A percentile compares a stretch with the other conserved stretches of the same genome.
phyloP scores from a whole-genome alignment of 768 basidiomycete species.

The Lactarius evosmus region DNA sequence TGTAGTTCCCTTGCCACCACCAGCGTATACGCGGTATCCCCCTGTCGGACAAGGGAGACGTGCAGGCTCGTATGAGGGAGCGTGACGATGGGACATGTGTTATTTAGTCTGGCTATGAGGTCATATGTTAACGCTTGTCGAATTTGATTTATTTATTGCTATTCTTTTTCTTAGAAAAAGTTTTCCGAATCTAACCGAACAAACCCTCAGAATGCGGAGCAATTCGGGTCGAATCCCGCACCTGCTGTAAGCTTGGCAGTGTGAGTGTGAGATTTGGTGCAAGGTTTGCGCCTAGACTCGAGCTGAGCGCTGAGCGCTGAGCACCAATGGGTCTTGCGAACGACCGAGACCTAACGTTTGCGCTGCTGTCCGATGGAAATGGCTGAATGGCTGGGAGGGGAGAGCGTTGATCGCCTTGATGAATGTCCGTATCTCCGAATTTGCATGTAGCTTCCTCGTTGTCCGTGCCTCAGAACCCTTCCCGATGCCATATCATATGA shows the following conservation, averaged over 20 bases:
- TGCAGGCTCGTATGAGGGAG: conserved; percentile 3
- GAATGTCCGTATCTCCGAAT: conserved; percentile 1
- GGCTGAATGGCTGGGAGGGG: background rate
- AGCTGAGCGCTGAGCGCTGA: background rate
- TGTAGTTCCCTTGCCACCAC: conserved; percentile 17
- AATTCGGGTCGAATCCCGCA: no score
- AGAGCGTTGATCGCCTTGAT: background rate
- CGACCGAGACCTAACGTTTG: background rate
- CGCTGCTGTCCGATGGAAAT: background rate
- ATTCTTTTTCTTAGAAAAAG: background rate
- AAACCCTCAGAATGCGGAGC: background rate
- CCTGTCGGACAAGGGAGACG: conserved; percentile 21
- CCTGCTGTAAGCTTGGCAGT: background rate
- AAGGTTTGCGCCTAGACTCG: background rate
- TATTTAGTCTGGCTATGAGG: no score
- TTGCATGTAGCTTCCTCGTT: background rate
- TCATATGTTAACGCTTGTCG: background rate
- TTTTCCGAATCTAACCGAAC: background rate
- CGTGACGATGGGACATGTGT: no score
- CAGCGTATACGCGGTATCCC: conserved; percentile 18
- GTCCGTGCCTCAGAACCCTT: background rate
- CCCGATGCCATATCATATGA: conserved; percentile 6
- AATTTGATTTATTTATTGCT: background rate
- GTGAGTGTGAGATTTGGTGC: background rate
- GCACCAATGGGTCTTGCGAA: no score